Conservation (phyloP, 2,329 filamentous ascomycete genomes). For the Arachnomyces sp. region DNA sequence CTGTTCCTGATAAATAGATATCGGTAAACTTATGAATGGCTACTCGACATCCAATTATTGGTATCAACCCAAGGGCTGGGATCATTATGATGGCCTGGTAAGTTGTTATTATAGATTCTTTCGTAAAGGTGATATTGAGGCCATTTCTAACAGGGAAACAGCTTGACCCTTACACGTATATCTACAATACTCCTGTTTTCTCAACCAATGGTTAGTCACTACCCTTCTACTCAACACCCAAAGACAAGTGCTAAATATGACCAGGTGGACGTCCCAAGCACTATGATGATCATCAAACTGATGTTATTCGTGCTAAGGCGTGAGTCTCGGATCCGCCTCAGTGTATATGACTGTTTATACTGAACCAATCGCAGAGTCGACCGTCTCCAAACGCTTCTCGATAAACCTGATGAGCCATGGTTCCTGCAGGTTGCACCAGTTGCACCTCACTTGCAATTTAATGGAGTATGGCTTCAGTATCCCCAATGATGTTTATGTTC, state of each 20-base stretch:
- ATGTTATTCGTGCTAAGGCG: conserved; percentile 17
- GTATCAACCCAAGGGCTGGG: conserved; percentile 21
- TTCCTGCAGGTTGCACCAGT: conserved; percentile 15
- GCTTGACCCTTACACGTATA: conserved; percentile 22
- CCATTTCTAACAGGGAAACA: conserved; percentile 7
- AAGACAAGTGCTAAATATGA: too few relatives aligned
- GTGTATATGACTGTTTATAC: conserved; percentile 4
- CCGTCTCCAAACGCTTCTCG: neutral
- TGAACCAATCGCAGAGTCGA: too few relatives aligned
- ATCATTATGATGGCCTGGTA: conserved; percentile 6
- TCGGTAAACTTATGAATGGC: conserved; percentile 10
- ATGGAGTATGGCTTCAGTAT: neutral
- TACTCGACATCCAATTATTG: conserved; percentile 5
- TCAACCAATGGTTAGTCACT: conserved; percentile 18
- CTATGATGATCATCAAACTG: conserved; percentile 13
- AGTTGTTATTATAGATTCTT: too few relatives aligned
- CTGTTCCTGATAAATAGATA: neutral
- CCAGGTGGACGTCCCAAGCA: too few relatives aligned
- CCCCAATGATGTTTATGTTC: too few relatives aligned
- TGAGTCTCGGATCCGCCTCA: conserved; percentile 14
- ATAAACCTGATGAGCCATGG: conserved; percentile 14
- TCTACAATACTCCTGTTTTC: conserved; percentile 20
- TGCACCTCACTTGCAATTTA: conserved; percentile 14
- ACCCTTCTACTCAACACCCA: conserved; percentile 14
- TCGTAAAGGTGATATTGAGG: too few relatives aligned